Evolutionary conservation across 805 yeast genomes (phyloP).

Genomic region (Candida koratica): DNA sequence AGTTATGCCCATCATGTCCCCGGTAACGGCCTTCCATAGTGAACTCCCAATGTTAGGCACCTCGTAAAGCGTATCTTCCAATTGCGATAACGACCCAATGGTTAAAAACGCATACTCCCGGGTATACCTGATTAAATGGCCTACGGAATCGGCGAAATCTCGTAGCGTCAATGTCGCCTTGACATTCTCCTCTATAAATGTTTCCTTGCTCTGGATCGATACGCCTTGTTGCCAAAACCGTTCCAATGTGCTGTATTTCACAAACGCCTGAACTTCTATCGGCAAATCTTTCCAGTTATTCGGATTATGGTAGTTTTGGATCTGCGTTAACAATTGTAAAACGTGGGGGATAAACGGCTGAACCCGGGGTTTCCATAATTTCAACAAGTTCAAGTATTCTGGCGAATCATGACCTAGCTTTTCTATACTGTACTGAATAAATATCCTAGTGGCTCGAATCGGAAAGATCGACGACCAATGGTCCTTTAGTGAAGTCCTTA

Average conservation of each 20-base stretch:
- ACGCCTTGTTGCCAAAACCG: conserved; percentile 99
- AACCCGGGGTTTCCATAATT: conserved; percentile 89
- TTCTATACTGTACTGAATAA: conserved; percentile 93
- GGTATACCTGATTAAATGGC: conserved; percentile 91
- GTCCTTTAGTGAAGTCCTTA: conserved; percentile 76
- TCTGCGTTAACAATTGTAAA: conserved; percentile 79
- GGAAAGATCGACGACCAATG: conserved; percentile 96
- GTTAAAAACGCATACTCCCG: conserved; percentile 93
- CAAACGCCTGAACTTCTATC: conserved; percentile 84
- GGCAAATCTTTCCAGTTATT: conserved; percentile 88
- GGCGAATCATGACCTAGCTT: conserved; percentile 75
- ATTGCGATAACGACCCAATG: conserved; percentile 80
- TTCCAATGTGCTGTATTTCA: conserved; percentile 83
- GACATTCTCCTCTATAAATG: conserved; percentile 89
- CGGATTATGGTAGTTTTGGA: conserved; percentile 93
- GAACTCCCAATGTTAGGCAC: conserved; percentile 74
- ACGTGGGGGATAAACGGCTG: conserved; percentile 90
- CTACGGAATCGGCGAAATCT: conserved; percentile 97
- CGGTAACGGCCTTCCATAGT: conserved; percentile 85
- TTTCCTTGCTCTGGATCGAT: conserved; percentile 87
- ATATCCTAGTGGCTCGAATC: conserved; percentile 89
- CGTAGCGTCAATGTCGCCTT: conserved; percentile 90
- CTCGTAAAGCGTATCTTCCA: conserved; percentile 84
- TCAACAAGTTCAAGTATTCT: conserved; percentile 65
- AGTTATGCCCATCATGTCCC: conserved; percentile 80